A percentile compares a stretch with the other conserved stretches of the same genome.
These are phyloP conservation scores for Tricladium varicosporioides DNA, from an alignment of 2,329 filamentous ascomycete genomes.

Conservation along the genomic window DNA sequence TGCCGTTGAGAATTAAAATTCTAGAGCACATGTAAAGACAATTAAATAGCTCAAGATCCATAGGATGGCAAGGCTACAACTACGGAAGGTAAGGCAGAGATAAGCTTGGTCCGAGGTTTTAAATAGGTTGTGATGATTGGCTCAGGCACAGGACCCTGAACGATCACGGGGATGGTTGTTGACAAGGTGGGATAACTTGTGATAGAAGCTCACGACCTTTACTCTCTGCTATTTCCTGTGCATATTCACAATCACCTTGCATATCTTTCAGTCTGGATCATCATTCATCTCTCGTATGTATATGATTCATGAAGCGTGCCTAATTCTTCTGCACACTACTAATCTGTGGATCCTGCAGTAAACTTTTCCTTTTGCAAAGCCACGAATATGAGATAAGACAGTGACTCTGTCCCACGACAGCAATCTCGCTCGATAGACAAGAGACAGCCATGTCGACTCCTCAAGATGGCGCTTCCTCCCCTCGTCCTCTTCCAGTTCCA, in stretches of 20 bases:
- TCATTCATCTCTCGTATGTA: no score
- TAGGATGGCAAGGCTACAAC: background rate
- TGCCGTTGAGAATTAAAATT: background rate
- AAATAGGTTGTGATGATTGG: background rate
- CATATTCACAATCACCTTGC: background rate
- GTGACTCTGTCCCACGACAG: constrained; percentile 5
- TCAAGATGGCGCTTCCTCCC: constrained; percentile 28
- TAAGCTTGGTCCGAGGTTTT: background rate
- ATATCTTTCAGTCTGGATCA: background rate
- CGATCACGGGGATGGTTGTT: background rate
- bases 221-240: background rate
- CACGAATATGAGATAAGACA: constrained; percentile 17
- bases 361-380: background rate
- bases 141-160: background rate
- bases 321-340: background rate
- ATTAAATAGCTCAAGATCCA: background rate
- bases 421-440: background rate
- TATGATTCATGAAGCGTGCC: background rate
- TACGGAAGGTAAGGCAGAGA: no score
- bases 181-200: background rate
- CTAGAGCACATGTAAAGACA: background rate
- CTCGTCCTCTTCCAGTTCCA: constrained; percentile 38
- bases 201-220: background rate
- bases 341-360: background rate
- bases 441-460: constrained; percentile 34